Conservation (phyloP, 345 rosid species). For the Populus nigra region DNA sequence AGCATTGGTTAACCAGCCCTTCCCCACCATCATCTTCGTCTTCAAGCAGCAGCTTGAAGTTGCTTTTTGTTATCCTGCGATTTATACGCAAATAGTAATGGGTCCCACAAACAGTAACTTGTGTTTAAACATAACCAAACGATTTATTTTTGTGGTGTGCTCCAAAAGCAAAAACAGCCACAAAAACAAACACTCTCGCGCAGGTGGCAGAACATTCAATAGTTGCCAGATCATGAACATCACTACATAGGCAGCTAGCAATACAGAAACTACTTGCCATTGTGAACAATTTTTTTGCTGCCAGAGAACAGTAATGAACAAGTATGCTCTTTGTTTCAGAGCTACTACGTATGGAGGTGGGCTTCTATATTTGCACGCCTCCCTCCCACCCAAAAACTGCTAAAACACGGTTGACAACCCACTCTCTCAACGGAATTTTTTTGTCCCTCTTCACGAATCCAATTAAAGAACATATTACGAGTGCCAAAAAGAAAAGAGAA, state of each 20-base stretch:
- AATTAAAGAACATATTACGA: background rate
- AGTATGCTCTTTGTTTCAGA: background rate
- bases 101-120: no score
- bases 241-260: background rate
- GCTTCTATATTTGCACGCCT: background rate
- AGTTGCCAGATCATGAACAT: background rate
- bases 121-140: no score
- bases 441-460: background rate
- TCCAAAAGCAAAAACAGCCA: no score
- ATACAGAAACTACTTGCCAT: background rate
- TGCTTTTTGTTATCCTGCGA: no score
- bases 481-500: background rate
- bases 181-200: no score
- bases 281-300: background rate
- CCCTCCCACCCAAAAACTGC: background rate
- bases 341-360: background rate
- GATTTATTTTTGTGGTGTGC: no score
- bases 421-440: background rate
- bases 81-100: no score
- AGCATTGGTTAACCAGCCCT: no score
- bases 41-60: no score
- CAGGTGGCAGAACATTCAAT: background rate
- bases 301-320: background rate
- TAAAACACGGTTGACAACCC: background rate
- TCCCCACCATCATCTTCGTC: no score